Base-by-base conservation (phyloP, 345 rosid genomes). In the Mangifera indica region DNA sequence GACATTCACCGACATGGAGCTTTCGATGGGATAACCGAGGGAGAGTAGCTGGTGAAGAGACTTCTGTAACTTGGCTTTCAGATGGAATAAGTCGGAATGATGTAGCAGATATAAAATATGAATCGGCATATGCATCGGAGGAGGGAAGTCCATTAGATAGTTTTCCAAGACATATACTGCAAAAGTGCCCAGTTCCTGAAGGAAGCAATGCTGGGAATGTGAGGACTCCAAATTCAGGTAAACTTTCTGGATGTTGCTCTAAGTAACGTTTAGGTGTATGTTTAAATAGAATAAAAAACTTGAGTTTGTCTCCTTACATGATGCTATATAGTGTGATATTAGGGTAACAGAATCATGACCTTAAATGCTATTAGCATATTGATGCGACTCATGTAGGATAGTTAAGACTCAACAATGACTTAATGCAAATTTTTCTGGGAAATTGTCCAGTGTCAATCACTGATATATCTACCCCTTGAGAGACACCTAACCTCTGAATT, bases 11-110 rank as follows among this genome's bases (percentile, higher is more conserved):
- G 0, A 81, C 87, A 11, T 92, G 97, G 98, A 96, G 96, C 82
- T 89, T 91, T 60, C 83, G 91, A 56, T 96, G 99, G 99, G 99
- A 96, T 76, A 87, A 87, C 72, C 80, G 98, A 77, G 97, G 98
- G 63, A 91, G 97, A 44, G 99, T 96, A 52, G 98, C 99, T 0
- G 98, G 96, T 44, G 99, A 96, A 78, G 97, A 93, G 42, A 75
- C 91, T 63, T 86, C 98, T 24, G 53, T 86, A 32, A 81, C 87
- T 77, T 89, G 92, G 87, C 78, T 88, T 62, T 84, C 98, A 17
- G 93, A 88, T 84, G 90, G 82, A 21, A 74, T 81, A 56, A 84
- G 84, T 72, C 66, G 82, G 42, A 86, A 80, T 61, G 84, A 82
- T 78, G 89, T 80, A 62, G 79, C 87, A 24, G 90, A 87, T 25